Conservation (phyloP, 257 asterid species). For the Paraleonurus japonicus region DNA sequence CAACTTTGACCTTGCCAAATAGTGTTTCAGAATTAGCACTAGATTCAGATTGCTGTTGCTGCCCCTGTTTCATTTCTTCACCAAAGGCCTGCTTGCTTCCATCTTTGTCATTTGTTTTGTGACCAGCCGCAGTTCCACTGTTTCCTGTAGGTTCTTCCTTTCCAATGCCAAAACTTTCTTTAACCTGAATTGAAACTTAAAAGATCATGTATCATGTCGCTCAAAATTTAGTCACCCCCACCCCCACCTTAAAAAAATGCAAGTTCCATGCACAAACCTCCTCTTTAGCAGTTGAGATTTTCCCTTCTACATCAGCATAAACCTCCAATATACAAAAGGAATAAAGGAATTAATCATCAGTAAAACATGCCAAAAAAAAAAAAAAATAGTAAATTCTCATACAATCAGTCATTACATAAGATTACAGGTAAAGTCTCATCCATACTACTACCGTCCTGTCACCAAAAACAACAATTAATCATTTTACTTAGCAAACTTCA, state of each 20-base stretch:
- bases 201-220: constrained; percentile 3
- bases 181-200: constrained; percentile 50
- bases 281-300: constrained; percentile 72
- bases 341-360: constrained; percentile 20
- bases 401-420: background rate
- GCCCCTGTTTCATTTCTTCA: constrained; percentile 59
- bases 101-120: constrained; percentile 32
- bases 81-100: constrained; percentile 43
- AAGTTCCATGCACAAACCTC: constrained; percentile 58
- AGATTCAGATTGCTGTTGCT: constrained; percentile 57
- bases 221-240: background rate
- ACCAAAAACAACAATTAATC: background rate
- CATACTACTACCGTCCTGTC: constrained; percentile 7
- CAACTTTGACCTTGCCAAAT: constrained; percentile 63
- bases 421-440: background rate
- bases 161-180: constrained; percentile 65
- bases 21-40: constrained; percentile 51
- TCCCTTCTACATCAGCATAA: constrained; percentile 74
- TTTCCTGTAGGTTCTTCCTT: constrained; percentile 59
- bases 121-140: constrained; percentile 36
- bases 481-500: background rate
- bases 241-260: background rate
- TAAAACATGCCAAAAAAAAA: constrained; percentile 20
- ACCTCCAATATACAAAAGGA: constrained; percentile 48
- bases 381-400: constrained; percentile 3